These are phyloP conservation scores for Eleusine coracana DNA, from an alignment of 176 grass and related monocot species.

Conservation along the genomic window DNA sequence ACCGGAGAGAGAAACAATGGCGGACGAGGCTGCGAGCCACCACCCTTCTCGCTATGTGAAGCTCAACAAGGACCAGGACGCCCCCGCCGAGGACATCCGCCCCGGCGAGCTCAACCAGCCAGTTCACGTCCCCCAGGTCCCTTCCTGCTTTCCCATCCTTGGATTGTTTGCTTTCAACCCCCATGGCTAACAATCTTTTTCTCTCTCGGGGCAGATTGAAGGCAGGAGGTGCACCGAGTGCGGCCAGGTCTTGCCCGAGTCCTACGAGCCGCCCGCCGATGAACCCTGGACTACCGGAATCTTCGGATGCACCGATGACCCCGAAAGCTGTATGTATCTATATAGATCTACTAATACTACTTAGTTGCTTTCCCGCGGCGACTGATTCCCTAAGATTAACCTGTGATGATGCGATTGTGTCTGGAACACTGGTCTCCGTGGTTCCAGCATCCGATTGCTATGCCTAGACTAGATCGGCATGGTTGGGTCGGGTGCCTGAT, in stretches of 20 bases:
- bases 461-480: no score
- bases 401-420: no score
- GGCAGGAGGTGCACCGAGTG: slow-evolving; percentile 72
- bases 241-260: slow-evolving; percentile 77
- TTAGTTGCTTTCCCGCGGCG: no score
- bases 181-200: slow-evolving; percentile 11
- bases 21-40: slow-evolving; percentile 49
- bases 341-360: neutral
- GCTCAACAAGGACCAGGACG: slow-evolving; percentile 89
- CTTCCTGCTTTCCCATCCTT: neutral
- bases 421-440: no score
- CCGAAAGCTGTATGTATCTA: slow-evolving; percentile 64
- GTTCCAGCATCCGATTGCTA: no score
- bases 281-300: slow-evolving; percentile 88
- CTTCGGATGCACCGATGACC: slow-evolving; percentile 77
- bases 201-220: slow-evolving; percentile 47
- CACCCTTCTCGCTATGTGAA: slow-evolving; percentile 84
- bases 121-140: slow-evolving; percentile 80
- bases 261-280: slow-evolving; percentile 71
- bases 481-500: neutral
- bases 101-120: slow-evolving; percentile 95
- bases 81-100: slow-evolving; percentile 74
- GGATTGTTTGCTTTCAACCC: neutral
- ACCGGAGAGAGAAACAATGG: slow-evolving; percentile 37
- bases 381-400: neutral